Conservation (phyloP, 805 yeast genomes). For the Candida maltosa region DNA sequence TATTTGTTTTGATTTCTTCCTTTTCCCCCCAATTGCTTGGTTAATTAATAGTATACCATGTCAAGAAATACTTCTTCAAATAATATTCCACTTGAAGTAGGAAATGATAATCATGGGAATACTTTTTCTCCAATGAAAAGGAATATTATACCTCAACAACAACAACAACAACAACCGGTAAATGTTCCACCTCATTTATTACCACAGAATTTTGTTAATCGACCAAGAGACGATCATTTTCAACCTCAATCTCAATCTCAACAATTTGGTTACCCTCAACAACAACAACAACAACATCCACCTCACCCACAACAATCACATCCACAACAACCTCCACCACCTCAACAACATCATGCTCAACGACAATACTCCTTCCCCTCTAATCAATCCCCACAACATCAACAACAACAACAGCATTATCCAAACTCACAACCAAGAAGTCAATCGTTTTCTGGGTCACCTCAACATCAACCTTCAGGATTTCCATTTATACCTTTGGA, state of each 20-base stretch:
- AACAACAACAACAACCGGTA: conserved; percentile 6
- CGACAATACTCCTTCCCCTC: conserved; percentile 1
- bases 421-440: conserved; percentile 1
- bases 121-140: no score
- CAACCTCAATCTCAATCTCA: conserved; percentile 12
- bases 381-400: conserved; percentile 5
- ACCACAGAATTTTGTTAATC: conserved; percentile 15
- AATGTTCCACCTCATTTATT: conserved; percentile 22
- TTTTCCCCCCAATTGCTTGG: no score
- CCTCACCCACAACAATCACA: conserved; percentile 2
- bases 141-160: no score
- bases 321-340: conserved; percentile 4
- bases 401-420: conserved; percentile 4
- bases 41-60: no score
- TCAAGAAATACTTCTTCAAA: no score
- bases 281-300: conserved; percentile 6
- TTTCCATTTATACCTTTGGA: no score
- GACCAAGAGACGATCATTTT: conserved; percentile 15
- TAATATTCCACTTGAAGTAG: no score
- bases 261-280: conserved; percentile 9
- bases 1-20: no score
- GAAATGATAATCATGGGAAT: no score
- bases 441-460: not conserved
- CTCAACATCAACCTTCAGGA: conserved; percentile 2
- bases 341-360: conserved; percentile 5